phyloP scores from a whole-genome alignment of 2,329 filamentous ascomycete genomes.

The Raffaelea deltoideospora region DNA sequence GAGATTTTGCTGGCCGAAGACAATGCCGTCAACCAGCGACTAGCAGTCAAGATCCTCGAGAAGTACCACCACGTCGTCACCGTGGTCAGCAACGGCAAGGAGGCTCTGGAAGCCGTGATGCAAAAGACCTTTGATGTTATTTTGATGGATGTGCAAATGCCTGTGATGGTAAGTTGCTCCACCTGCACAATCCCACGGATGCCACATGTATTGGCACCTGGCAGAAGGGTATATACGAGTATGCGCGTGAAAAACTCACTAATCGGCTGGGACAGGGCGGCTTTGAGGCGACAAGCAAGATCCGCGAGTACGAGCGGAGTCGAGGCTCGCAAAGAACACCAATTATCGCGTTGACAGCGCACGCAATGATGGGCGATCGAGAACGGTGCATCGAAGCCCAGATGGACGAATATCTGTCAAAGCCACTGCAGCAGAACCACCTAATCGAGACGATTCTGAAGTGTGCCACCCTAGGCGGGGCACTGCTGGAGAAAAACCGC shows the following conservation, averaged over 20 bases:
- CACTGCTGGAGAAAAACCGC: constrained; percentile 61
- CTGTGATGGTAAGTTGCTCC: constrained; percentile 66
- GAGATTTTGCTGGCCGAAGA: constrained; percentile 93
- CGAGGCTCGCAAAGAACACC: constrained; percentile 71
- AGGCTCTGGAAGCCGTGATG: constrained; percentile 86
- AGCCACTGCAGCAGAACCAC: constrained; percentile 24
- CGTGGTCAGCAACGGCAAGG: constrained; percentile 87
- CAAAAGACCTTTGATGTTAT: constrained; percentile 90
- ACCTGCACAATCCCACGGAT: no score
- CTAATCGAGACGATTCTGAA: constrained; percentile 53
- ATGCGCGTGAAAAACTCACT: no score
- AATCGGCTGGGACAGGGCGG: no score
- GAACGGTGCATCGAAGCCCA: constrained; percentile 97
- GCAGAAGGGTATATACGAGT: no score
- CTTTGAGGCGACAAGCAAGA: constrained; percentile 93
- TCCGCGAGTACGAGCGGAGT: constrained; percentile 82
- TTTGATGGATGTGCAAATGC: constrained; percentile 99
- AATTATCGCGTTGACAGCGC: constrained; percentile 91
- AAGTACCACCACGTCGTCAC: constrained; percentile 90
- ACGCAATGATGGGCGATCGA: constrained; percentile 95
- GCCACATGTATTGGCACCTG: no score
- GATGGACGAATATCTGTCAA: constrained; percentile 98
- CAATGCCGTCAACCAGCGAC: constrained; percentile 90
- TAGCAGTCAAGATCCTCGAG: constrained; percentile 92
- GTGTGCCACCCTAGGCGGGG: constrained; percentile 80